These are phyloP conservation scores for Dictyophora rubrovolvata DNA, from an alignment of 768 basidiomycete species.

Conservation along the genomic window DNA sequence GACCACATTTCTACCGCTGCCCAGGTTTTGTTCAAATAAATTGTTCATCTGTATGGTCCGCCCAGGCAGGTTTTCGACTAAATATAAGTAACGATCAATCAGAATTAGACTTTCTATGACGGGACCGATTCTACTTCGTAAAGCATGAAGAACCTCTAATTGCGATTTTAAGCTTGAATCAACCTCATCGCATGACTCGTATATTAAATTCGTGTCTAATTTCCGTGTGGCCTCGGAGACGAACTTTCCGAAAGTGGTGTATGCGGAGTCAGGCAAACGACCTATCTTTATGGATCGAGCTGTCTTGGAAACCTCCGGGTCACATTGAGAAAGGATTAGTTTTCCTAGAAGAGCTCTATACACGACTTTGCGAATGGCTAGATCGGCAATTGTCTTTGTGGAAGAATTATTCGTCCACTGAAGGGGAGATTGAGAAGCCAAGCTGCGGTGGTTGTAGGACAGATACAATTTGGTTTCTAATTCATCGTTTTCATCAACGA, in stretches of 20 bases:
- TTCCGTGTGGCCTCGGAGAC: slow-evolving; percentile 25
- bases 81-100: slow-evolving; percentile 51
- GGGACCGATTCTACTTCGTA: slow-evolving; percentile 62
- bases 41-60: slow-evolving; percentile 40
- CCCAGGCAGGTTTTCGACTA: slow-evolving; percentile 29
- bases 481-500: slow-evolving; percentile 13
- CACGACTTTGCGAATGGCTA: slow-evolving; percentile 56
- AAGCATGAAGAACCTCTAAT: slow-evolving; percentile 50
- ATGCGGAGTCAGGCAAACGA: slow-evolving; percentile 29
- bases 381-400: slow-evolving; percentile 26
- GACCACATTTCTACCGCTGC: slow-evolving; percentile 65
- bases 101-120: slow-evolving; percentile 57
- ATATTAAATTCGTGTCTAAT: slow-evolving; percentile 14
- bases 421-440: slow-evolving; percentile 61
- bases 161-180: slow-evolving; percentile 27
- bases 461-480: slow-evolving; percentile 18
- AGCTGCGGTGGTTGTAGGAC: slow-evolving; percentile 47
- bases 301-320: not conserved
- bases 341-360: slow-evolving; percentile 57
- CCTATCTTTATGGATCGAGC: slow-evolving; percentile 4
- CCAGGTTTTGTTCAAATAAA: slow-evolving; percentile 61
- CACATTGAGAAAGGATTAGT: slow-evolving; percentile 12
- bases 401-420: slow-evolving; percentile 41
- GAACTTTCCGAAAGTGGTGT: slow-evolving; percentile 41
- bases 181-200: slow-evolving; percentile 12